phyloP scores from a whole-genome alignment of 2,329 filamentous ascomycete genomes.

The Diaporthe ilicicola region DNA sequence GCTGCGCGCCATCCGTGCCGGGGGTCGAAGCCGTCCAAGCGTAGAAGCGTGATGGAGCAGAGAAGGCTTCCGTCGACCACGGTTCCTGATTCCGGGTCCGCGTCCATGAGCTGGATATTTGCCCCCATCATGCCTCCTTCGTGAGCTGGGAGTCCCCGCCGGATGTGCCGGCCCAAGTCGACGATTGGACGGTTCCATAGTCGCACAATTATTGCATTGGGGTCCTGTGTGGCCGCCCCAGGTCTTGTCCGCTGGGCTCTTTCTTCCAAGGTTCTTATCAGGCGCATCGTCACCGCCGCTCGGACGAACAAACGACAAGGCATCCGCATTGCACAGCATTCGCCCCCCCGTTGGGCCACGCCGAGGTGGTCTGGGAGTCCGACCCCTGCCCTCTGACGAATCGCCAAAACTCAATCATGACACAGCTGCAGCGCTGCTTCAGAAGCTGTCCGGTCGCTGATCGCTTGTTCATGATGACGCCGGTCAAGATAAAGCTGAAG shows the following conservation, averaged over 20 bases:
- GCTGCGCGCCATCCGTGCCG: conserved; percentile 8
- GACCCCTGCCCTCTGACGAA: conserved; percentile 20
- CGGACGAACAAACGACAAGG: conserved; percentile 15
- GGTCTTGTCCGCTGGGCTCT: not conserved
- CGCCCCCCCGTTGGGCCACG: conserved; percentile 1
- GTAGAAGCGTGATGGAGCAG: conserved; percentile 3
- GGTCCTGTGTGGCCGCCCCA: not conserved
- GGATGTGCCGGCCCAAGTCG: not conserved
- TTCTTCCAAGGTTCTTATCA: conserved; percentile 9
- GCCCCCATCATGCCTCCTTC: conserved; percentile 1
- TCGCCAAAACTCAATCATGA: conserved; percentile 23
- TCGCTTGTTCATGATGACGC: not conserved
- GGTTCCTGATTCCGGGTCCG: not conserved
- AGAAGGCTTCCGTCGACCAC: not conserved
- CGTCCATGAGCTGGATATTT: not conserved
- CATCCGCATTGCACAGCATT: conserved; percentile 18
- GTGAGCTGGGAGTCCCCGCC: not conserved
- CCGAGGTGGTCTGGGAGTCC: conserved; percentile 8
- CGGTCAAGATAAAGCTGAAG: not conserved
- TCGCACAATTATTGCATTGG: conserved; percentile 5
- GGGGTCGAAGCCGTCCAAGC: conserved; percentile 14
- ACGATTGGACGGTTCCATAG: not conserved
- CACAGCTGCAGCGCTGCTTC: conserved; percentile 9
- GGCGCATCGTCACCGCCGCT: conserved; percentile 14
- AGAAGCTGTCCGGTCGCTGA: conserved; percentile 2